phyloP scores from a whole-genome alignment of 140 eudicot genomes.

The Anethum foeniculum region DNA sequence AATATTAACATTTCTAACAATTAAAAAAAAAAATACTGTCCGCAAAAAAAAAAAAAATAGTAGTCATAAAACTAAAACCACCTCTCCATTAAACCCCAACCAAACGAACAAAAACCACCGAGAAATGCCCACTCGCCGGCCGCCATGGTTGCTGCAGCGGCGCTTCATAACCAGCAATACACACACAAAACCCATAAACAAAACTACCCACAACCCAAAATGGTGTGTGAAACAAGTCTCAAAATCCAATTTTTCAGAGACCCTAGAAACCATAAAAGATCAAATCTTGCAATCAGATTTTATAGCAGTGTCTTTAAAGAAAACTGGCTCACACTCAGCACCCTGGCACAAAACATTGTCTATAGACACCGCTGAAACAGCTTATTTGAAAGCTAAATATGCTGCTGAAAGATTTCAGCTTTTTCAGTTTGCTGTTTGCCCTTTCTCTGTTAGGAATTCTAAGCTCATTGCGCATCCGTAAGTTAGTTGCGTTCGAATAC shows the following conservation, averaged over 20 bases:
- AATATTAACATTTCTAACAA: too few species aligned
- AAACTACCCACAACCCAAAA: not conserved
- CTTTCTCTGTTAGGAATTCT: slow-evolving; percentile 57
- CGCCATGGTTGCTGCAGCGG: slow-evolving; percentile 6
- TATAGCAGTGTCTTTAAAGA: slow-evolving; percentile 63
- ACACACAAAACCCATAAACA: slow-evolving; percentile 7
- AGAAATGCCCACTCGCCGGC: slow-evolving; percentile 2
- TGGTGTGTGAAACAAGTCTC: slow-evolving; percentile 67
- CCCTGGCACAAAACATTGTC: slow-evolving; percentile 71
- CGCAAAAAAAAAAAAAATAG: not conserved
- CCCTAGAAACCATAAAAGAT: slow-evolving; percentile 34
- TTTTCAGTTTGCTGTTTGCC: slow-evolving; percentile 85
- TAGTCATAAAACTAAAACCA: not conserved
- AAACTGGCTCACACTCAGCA: slow-evolving; percentile 62
- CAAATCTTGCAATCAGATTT: slow-evolving; percentile 53
- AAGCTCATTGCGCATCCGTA: slow-evolving; percentile 76
- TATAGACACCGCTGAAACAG: slow-evolving; percentile 58
- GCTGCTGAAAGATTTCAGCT: slow-evolving; percentile 77
- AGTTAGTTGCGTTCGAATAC: slow-evolving; percentile 9
- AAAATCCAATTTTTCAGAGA: slow-evolving; percentile 54
- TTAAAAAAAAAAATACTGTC: too few species aligned
- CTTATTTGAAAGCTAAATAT: slow-evolving; percentile 62
- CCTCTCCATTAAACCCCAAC: not conserved
- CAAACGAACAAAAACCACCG: not conserved
- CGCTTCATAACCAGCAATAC: slow-evolving; percentile 31